Conservation (phyloP, 306 rosid species). For the Inga leiocalycina region DNA sequence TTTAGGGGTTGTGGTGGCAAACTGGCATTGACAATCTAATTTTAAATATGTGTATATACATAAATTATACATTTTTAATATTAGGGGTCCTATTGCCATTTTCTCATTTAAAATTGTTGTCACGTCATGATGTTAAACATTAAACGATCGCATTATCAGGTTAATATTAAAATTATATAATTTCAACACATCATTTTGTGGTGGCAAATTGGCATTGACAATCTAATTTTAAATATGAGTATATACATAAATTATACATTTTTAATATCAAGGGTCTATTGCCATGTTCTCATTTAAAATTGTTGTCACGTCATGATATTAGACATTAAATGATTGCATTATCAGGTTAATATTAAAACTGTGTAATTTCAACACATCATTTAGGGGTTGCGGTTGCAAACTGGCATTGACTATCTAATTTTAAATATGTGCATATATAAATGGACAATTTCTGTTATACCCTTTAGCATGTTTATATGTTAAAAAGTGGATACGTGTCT, state of each 20-base stretch:
- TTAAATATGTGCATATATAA: neutral
- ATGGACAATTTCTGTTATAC: neutral
- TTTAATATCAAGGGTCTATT: no score
- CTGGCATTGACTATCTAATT: neutral
- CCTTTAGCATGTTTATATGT: neutral
- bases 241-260: no score
- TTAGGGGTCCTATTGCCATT: neutral
- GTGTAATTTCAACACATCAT: neutral
- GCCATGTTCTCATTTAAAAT: neutral
- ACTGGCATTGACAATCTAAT: neutral
- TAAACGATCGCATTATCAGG: neutral
- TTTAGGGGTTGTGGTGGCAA: neutral
- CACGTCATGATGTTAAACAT: neutral
- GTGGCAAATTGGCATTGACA: neutral
- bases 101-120: neutral
- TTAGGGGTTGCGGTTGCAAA: neutral
- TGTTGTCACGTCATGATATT: neutral
- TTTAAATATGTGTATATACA: no score
- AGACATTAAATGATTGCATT: neutral
- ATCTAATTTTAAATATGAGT: neutral
- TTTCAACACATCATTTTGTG: neutral
- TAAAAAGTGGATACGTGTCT: neutral
- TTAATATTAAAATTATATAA: no score
- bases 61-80: no score
- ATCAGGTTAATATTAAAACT: neutral